Conservation (phyloP, 495 filamentous ascomycete genomes). For the Penicillium subrubescens region DNA sequence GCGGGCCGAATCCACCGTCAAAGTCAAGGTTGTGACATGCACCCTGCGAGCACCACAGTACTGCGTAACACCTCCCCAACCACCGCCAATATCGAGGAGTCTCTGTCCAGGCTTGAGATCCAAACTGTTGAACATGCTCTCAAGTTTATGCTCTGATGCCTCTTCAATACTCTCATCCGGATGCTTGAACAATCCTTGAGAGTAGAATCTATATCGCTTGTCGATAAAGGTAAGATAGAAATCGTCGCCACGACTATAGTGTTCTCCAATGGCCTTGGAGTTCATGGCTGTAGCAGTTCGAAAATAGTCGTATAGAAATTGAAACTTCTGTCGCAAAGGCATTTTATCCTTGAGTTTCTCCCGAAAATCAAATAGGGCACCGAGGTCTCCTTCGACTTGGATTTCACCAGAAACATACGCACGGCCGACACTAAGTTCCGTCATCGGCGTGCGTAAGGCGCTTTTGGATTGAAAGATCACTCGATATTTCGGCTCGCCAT, state of each 20-base stretch:
- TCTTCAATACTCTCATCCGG: slow-evolving; percentile 20
- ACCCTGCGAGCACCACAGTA: slow-evolving; percentile 26
- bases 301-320: slow-evolving; percentile 20
- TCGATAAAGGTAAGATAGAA: slow-evolving; percentile 22
- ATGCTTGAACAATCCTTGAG: slow-evolving; percentile 15
- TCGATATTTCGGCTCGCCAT: slow-evolving; percentile 9
- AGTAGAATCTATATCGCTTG: slow-evolving; percentile 19
- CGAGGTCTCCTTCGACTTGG: slow-evolving; percentile 13
- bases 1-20: slow-evolving; percentile 12
- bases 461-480: slow-evolving; percentile 13
- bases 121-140: slow-evolving; percentile 14
- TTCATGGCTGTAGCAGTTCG: slow-evolving; percentile 18
- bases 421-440: slow-evolving; percentile 14
- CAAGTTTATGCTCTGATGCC: slow-evolving; percentile 22
- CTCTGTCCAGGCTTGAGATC: slow-evolving; percentile 17
- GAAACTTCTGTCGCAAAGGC: slow-evolving; percentile 16
- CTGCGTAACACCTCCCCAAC: slow-evolving; percentile 26
- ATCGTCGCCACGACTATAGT: slow-evolving; percentile 20
- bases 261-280: slow-evolving; percentile 15
- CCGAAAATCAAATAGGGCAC: slow-evolving; percentile 11
- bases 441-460: slow-evolving; percentile 17
- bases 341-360: slow-evolving; percentile 9
- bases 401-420: slow-evolving; percentile 19
- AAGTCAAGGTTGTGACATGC: slow-evolving; percentile 18
- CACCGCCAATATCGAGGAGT: slow-evolving; percentile 23